Evolutionary conservation across 768 basidiomycete species (phyloP).

Genomic region (Russula olivacea): DNA sequence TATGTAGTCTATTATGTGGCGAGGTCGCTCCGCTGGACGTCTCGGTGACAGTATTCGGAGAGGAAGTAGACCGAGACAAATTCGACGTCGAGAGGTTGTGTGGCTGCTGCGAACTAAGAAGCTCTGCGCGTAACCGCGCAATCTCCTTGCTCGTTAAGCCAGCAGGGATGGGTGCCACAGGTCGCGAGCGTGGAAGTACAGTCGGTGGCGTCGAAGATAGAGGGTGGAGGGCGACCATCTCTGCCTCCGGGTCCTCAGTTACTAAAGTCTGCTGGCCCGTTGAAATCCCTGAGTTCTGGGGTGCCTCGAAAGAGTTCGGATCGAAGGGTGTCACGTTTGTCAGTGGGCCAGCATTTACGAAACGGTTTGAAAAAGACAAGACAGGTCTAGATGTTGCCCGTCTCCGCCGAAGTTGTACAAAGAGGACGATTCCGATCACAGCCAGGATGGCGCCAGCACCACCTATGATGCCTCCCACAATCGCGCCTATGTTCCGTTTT

Average conservation of each 20-base stretch:
- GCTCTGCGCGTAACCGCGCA: conserved; percentile 6
- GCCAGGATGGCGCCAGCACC: conserved; percentile 4
- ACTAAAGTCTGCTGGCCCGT: background rate
- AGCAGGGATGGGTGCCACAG: background rate
- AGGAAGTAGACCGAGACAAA: background rate
- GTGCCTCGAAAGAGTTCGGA: background rate
- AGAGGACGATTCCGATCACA: background rate
- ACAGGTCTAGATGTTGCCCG: background rate
- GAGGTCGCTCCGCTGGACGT: background rate
- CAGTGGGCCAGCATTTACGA: background rate
- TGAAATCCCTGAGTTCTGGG: background rate
- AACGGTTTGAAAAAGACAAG: background rate
- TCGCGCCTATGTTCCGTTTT: conserved; percentile 9
- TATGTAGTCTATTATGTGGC: background rate
- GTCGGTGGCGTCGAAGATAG: background rate
- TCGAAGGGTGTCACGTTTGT: conserved; percentile 7
- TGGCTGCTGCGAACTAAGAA: background rate
- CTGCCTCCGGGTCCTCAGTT: background rate
- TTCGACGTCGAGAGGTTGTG: background rate
- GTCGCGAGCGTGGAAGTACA: background rate
- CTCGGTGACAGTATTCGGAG: background rate
- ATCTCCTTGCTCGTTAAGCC: conserved; percentile 18
- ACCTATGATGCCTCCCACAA: conserved; percentile 22
- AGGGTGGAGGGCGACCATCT: background rate
- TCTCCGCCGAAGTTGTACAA: conserved; percentile 13